Conservation (phyloP, 1,139 yeast genomes). For the Magnusiomyces paraingens region DNA sequence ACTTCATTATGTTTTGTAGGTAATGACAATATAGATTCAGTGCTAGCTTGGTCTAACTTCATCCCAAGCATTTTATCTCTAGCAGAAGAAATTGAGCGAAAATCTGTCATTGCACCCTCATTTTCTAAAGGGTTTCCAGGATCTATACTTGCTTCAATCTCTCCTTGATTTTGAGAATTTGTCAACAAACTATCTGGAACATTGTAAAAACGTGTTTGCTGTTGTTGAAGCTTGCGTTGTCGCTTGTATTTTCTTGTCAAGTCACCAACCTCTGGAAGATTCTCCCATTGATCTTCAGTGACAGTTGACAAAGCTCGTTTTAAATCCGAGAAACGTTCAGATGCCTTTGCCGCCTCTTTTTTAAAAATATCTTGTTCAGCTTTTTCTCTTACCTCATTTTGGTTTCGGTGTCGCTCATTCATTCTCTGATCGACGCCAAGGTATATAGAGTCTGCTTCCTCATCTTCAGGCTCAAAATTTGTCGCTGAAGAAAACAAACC, state of each 20-base stretch:
- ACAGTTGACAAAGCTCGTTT: slow-evolving; percentile 57
- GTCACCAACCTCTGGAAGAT: slow-evolving; percentile 84
- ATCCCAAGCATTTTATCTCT: slow-evolving; percentile 46
- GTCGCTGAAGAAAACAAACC: slow-evolving; percentile 32
- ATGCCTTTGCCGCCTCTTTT: slow-evolving; percentile 31
- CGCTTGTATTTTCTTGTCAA: slow-evolving; percentile 76
- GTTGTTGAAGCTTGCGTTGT: slow-evolving; percentile 50
- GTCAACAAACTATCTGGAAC: slow-evolving; percentile 64
- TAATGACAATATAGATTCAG: slow-evolving; percentile 13
- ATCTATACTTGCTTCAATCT: slow-evolving; percentile 35
- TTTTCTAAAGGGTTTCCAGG: slow-evolving; percentile 25
- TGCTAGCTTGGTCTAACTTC: slow-evolving; percentile 38
- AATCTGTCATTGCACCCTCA: slow-evolving; percentile 37
- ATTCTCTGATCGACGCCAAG: slow-evolving; percentile 55
- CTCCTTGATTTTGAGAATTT: slow-evolving; percentile 35
- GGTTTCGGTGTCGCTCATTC: slow-evolving; percentile 35
- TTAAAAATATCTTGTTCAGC: slow-evolving; percentile 25
- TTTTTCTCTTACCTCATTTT: slow-evolving; percentile 33
- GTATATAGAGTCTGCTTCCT: slow-evolving; percentile 72
- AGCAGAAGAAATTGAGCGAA: slow-evolving; percentile 47
- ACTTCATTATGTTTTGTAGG: slow-evolving; percentile 20
- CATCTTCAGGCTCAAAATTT: slow-evolving; percentile 46
- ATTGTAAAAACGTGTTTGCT: slow-evolving; percentile 66
- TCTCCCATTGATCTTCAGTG: slow-evolving; percentile 69
- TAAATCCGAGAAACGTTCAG: slow-evolving; percentile 48